Evolutionary conservation across 495 filamentous ascomycete genomes (phyloP).

Genomic region (Poronia punctata): DNA sequence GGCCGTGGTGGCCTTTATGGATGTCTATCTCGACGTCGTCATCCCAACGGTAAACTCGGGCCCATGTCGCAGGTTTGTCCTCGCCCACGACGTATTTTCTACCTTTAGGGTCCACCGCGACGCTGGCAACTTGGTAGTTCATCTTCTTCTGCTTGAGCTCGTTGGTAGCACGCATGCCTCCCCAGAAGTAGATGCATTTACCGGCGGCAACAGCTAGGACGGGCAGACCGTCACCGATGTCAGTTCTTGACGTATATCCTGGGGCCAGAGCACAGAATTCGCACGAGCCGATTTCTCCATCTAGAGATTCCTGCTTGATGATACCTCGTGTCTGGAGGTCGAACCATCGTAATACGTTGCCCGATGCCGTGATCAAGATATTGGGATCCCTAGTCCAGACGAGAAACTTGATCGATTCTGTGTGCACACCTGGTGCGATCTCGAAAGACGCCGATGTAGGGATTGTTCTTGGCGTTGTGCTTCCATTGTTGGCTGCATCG

Average conservation of each 20-base stretch:
- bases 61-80: conserved; percentile 80
- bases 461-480: conserved; percentile 24
- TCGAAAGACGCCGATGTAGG: conserved; percentile 60
- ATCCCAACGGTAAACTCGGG: conserved; percentile 82
- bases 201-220: conserved; percentile 68
- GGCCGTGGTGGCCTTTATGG: conserved; percentile 95
- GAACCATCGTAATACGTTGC: conserved; percentile 91
- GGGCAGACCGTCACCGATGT: conserved; percentile 48
- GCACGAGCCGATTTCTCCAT: conserved; percentile 82
- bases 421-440: conserved; percentile 76
- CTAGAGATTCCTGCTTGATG: conserved; percentile 63
- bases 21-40: conserved; percentile 71
- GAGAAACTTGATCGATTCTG: conserved; percentile 85
- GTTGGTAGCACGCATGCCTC: conserved; percentile 59
- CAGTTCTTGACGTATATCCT: conserved; percentile 30
- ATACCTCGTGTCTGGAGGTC: conserved; percentile 69
- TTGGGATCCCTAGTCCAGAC: conserved; percentile 86
- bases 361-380: conserved; percentile 81
- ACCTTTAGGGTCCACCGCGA: conserved; percentile 74
- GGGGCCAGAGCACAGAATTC: conserved; percentile 62
- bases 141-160: conserved; percentile 72
- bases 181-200: conserved; percentile 88
- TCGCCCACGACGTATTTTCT: conserved; percentile 82
- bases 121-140: conserved; percentile 77
- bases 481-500: conserved; percentile 21